phyloP scores from a whole-genome alignment of 306 rosid genomes.

The Cucurbita ficifolia region DNA sequence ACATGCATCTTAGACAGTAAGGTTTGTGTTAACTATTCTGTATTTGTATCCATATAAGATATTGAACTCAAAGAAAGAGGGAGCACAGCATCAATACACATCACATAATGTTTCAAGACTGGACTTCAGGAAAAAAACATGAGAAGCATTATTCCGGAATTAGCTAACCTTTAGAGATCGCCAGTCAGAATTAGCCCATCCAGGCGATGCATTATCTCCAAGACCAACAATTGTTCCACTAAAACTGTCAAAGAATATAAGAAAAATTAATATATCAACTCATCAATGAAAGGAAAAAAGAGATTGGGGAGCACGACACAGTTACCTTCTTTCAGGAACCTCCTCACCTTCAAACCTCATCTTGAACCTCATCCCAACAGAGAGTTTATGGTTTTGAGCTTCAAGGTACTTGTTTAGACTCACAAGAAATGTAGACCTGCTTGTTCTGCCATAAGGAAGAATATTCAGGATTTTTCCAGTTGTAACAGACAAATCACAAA shows the following conservation, averaged over 20 bases:
- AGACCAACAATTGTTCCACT: conserved; percentile 97
- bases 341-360: conserved; percentile 99
- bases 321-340: conserved; percentile 94
- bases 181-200: conserved; percentile 93
- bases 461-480: conserved; percentile 7
- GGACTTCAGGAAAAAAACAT: not conserved
- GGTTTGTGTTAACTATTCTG: not conserved
- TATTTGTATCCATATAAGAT: not conserved
- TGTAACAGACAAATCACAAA: not conserved
- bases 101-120: not conserved
- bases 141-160: not conserved
- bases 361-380: conserved; percentile 96
- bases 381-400: conserved; percentile 72
- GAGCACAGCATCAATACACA: not conserved
- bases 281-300: not conserved
- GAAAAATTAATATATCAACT: not conserved
- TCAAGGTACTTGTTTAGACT: conserved; percentile 88
- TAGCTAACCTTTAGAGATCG: conserved; percentile 65
- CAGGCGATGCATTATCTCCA: conserved; percentile 58
- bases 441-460: conserved; percentile 50
- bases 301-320: not conserved
- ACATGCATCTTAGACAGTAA: not conserved
- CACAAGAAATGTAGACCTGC: conserved; percentile 86
- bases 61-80: not conserved
- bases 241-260: conserved; percentile 42